These are phyloP conservation scores for Fusarium tricinctum DNA, from an alignment of 2,329 filamentous ascomycete genomes.

Conservation along the genomic window DNA sequence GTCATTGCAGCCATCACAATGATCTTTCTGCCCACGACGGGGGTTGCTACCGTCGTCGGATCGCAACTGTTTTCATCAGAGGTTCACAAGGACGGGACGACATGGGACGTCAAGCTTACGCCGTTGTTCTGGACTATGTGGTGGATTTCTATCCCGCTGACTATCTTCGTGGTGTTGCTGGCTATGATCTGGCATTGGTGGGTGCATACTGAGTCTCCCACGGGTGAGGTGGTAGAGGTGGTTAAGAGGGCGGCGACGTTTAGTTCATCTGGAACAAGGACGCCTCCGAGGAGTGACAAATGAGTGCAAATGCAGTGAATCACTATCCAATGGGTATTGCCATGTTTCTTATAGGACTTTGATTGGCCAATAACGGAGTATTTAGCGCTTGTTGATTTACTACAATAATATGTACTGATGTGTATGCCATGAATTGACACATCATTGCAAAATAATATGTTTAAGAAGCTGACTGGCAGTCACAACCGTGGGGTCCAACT, in stretches of 20 bases:
- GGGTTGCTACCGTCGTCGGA: slow-evolving; percentile 53
- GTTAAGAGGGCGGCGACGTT: slow-evolving; percentile 45
- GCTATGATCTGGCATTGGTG: slow-evolving; percentile 52
- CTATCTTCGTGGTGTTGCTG: slow-evolving; percentile 44
- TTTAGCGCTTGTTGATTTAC: slow-evolving; percentile 10
- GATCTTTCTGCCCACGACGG: slow-evolving; percentile 56
- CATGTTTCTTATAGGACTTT: neutral
- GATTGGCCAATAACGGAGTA: neutral
- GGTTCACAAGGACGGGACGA: slow-evolving; percentile 27
- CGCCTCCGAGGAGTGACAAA: slow-evolving; percentile 13
- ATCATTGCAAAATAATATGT: slow-evolving; percentile 15
- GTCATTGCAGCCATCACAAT: slow-evolving; percentile 57
- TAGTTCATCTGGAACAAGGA: slow-evolving; percentile 27
- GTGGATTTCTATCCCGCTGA: slow-evolving; percentile 52
- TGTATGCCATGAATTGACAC: slow-evolving; percentile 18
- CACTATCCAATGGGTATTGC: too few relatives aligned
- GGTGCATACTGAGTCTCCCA: slow-evolving; percentile 44
- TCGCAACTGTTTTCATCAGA: slow-evolving; percentile 49
- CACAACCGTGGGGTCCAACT: slow-evolving; percentile 22
- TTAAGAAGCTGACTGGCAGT: slow-evolving; percentile 22
- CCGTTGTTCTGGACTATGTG: slow-evolving; percentile 51
- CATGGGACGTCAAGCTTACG: slow-evolving; percentile 45
- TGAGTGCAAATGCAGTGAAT: neutral
- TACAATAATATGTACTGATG: slow-evolving; percentile 22
- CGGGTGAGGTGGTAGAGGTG: slow-evolving; percentile 38